Evolutionary conservation across 208 protist species (phyloP).

Genomic region (Perkinsela sp.): DNA sequence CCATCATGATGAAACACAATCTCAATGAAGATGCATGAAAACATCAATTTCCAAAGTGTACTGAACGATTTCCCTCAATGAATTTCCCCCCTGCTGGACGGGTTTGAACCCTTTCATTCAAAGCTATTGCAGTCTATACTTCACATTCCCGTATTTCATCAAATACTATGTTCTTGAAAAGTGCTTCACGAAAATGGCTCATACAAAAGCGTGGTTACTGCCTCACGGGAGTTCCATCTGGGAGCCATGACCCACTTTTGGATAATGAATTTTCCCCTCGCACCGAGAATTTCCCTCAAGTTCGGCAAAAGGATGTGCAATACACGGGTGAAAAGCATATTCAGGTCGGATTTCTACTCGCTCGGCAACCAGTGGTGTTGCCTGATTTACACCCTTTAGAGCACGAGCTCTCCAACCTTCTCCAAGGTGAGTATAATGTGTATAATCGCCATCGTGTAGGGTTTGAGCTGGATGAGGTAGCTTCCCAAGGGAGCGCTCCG

Average conservation of each 20-base stretch:
- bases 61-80: too few relatives aligned
- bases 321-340: background rate
- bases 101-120: too few relatives aligned
- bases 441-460: background rate
- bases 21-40: too few relatives aligned
- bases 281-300: background rate
- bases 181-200: too few relatives aligned
- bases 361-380: background rate
- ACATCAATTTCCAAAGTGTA: too few relatives aligned
- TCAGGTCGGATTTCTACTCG: background rate
- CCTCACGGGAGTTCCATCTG: too few relatives aligned
- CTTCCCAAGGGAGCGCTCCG: background rate
- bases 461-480: background rate
- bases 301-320: background rate
- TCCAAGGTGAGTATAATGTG: background rate
- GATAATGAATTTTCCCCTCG: background rate
- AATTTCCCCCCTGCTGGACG: too few relatives aligned
- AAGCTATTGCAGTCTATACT: too few relatives aligned
- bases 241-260: background rate
- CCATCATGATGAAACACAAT: too few relatives aligned
- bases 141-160: too few relatives aligned
- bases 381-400: background rate
- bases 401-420: background rate
- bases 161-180: too few relatives aligned
- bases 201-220: too few relatives aligned